Evolutionary conservation across 1,139 yeast species (phyloP).

Genomic region (Protomyces pachydermus): DNA sequence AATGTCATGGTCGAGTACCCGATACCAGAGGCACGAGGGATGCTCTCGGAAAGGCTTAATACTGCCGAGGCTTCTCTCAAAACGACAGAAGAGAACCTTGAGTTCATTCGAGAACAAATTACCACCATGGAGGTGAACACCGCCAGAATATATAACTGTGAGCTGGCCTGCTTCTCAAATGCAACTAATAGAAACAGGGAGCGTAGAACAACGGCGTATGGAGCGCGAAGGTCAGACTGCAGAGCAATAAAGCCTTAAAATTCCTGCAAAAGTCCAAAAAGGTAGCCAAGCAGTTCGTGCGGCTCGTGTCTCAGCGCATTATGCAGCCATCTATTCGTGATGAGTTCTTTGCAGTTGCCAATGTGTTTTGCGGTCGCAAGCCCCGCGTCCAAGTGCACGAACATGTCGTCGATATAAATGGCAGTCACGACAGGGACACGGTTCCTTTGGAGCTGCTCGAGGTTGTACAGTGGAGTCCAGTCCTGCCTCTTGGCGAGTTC

Average conservation of each 20-base stretch:
- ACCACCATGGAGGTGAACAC: slow-evolving; percentile 98
- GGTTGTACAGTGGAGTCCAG: slow-evolving; percentile 48
- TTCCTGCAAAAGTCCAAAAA: slow-evolving; percentile 12
- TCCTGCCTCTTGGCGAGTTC: slow-evolving; percentile 43
- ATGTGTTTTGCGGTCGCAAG: slow-evolving; percentile 10
- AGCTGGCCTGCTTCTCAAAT: neutral
- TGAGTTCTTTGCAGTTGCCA: slow-evolving; percentile 8
- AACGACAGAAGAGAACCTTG: slow-evolving; percentile 74
- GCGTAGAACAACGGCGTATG: neutral
- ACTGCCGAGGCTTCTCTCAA: slow-evolving; percentile 58
- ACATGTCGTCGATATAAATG: slow-evolving; percentile 40
- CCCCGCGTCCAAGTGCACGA: slow-evolving; percentile 15
- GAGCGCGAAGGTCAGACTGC: neutral
- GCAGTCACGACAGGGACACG: slow-evolving; percentile 43
- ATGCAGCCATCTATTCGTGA: slow-evolving; percentile 21
- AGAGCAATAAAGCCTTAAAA: neutral
- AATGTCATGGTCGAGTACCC: slow-evolving; percentile 97
- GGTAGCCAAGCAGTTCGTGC: slow-evolving; percentile 15
- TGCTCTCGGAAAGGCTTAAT: slow-evolving; percentile 58
- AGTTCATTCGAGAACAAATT: slow-evolving; percentile 81
- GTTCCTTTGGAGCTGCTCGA: slow-evolving; percentile 37
- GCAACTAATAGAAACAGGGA: neutral
- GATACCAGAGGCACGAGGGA: slow-evolving; percentile 71
- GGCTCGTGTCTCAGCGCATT: slow-evolving; percentile 24
- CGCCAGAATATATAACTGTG: slow-evolving; percentile 80